Conservation (phyloP, 805 yeast species). For the Kurtzmaniella fragi region DNA sequence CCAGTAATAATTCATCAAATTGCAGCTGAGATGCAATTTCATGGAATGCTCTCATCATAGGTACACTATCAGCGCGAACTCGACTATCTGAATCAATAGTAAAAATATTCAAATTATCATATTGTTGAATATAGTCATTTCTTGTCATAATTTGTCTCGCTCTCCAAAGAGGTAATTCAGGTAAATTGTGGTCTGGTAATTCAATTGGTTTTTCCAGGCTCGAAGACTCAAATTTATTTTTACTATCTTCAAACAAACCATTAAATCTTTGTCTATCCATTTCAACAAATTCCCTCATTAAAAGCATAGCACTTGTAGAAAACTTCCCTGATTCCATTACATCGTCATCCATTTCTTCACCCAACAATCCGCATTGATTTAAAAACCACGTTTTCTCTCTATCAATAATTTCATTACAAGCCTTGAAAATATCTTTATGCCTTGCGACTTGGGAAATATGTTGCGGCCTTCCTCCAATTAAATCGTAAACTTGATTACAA, state of each 20-base stretch:
- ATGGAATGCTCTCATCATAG: slow-evolving; percentile 86
- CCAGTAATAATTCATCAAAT: slow-evolving; percentile 60
- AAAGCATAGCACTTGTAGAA: slow-evolving; percentile 65
- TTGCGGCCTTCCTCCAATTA: slow-evolving; percentile 83
- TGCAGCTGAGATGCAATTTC: slow-evolving; percentile 71
- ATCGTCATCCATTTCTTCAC: slow-evolving; percentile 81
- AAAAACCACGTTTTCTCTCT: slow-evolving; percentile 82
- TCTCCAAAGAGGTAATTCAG: slow-evolving; percentile 77
- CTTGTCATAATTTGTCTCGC: slow-evolving; percentile 84
- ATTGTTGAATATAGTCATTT: slow-evolving; percentile 69
- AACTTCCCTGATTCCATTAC: slow-evolving; percentile 83
- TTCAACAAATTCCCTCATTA: slow-evolving; percentile 67
- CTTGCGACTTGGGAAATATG: slow-evolving; percentile 69
- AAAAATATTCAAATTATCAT: slow-evolving; percentile 73
- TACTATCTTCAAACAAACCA: slow-evolving; percentile 33
- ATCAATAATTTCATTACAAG: slow-evolving; percentile 69
- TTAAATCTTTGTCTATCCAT: slow-evolving; percentile 45
- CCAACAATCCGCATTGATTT: slow-evolving; percentile 75
- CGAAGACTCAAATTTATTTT: slow-evolving; percentile 5
- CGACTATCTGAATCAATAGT: slow-evolving; percentile 69
- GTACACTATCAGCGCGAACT: slow-evolving; percentile 78
- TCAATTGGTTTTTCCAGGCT: slow-evolving; percentile 2
- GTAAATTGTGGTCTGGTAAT: slow-evolving; percentile 47
- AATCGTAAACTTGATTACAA: slow-evolving; percentile 55
- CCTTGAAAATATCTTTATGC: slow-evolving; percentile 49